A percentile compares a stretch with the other conserved stretches of the same genome.
Evolutionary conservation across 495 filamentous ascomycete genomes (phyloP).

Genomic region (Talaromyces trachyspermus): DNA sequence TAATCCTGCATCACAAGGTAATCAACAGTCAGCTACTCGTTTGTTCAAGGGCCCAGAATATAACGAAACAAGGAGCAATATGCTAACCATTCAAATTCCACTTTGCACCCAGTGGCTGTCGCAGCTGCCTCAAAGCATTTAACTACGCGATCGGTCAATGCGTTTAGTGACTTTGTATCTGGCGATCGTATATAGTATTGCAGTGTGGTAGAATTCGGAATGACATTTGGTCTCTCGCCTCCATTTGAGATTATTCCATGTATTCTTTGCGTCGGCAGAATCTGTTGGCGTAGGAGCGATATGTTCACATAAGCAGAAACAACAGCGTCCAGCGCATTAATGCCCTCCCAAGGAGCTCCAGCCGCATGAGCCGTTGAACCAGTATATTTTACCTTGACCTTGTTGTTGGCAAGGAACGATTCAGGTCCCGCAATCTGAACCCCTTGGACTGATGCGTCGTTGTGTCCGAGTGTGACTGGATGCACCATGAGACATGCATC

Average conservation of each 20-base stretch:
- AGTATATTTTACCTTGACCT: constrained; percentile 34
- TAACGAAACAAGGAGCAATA: not conserved
- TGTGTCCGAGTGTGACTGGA: constrained; percentile 32
- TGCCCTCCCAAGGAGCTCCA: constrained; percentile 52
- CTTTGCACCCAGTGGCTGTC: constrained; percentile 45
- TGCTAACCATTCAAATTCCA: constrained; percentile 35
- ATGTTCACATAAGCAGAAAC: constrained; percentile 54
- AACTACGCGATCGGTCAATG: constrained; percentile 40
- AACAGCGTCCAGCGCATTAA: constrained; percentile 60
- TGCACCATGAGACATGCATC: constrained; percentile 49
- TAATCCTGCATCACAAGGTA: constrained; percentile 17
- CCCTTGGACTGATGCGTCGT: constrained; percentile 14
- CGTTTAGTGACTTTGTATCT: constrained; percentile 32
- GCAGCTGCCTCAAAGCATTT: constrained; percentile 53
- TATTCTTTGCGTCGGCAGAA: constrained; percentile 34
- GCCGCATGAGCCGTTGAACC: constrained; percentile 50
- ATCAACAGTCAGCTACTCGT: not conserved
- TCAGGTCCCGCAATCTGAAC: constrained; percentile 28
- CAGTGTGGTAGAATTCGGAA: constrained; percentile 43
- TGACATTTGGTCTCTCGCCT: constrained; percentile 45
- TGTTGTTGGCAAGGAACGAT: constrained; percentile 47
- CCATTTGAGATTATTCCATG: constrained; percentile 40
- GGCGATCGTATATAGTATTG: constrained; percentile 50
- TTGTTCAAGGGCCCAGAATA: no score
- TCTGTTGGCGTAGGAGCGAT: constrained; percentile 54